phyloP scores from a whole-genome alignment of 2,329 filamentous ascomycete genomes.

The Macroventuria anomochaeta region DNA sequence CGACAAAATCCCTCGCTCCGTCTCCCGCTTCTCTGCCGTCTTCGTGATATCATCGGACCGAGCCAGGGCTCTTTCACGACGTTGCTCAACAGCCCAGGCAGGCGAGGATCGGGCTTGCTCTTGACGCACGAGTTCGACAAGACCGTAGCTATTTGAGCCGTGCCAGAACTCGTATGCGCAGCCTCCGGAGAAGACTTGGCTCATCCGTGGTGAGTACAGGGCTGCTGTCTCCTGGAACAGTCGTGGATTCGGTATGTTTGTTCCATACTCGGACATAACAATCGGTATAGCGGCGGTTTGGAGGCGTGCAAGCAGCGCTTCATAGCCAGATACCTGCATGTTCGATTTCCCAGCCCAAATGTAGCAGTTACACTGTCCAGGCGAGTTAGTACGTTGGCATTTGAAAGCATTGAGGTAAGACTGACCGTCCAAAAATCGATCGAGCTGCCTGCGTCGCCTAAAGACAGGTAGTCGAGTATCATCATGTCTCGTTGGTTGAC shows the following conservation, averaged over 20 bases:
- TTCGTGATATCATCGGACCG: not conserved
- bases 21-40: slow-evolving; percentile 9
- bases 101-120: not conserved
- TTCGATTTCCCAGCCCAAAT: slow-evolving; percentile 9
- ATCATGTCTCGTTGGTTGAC: slow-evolving; percentile 1
- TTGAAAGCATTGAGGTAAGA: not conserved
- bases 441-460: slow-evolving; percentile 6
- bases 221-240: slow-evolving; percentile 17
- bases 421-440: slow-evolving; percentile 20
- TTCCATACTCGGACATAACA: slow-evolving; percentile 21
- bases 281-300: slow-evolving; percentile 10
- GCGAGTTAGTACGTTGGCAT: not conserved
- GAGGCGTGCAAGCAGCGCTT: not conserved
- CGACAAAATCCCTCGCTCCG: slow-evolving; percentile 3
- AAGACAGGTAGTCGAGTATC: slow-evolving; percentile 9
- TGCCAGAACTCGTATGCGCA: slow-evolving; percentile 21
- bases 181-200: slow-evolving; percentile 20
- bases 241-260: not conserved
- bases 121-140: slow-evolving; percentile 10
- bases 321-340: slow-evolving; percentile 11
- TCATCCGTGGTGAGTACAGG: slow-evolving; percentile 17
- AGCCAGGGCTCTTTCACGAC: not conserved
- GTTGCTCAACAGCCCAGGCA: not conserved
- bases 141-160: slow-evolving; percentile 10
- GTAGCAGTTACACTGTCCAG: slow-evolving; percentile 7